Evolutionary conservation across 768 basidiomycete genomes (phyloP).

Genomic region (Panellus pusillus): DNA sequence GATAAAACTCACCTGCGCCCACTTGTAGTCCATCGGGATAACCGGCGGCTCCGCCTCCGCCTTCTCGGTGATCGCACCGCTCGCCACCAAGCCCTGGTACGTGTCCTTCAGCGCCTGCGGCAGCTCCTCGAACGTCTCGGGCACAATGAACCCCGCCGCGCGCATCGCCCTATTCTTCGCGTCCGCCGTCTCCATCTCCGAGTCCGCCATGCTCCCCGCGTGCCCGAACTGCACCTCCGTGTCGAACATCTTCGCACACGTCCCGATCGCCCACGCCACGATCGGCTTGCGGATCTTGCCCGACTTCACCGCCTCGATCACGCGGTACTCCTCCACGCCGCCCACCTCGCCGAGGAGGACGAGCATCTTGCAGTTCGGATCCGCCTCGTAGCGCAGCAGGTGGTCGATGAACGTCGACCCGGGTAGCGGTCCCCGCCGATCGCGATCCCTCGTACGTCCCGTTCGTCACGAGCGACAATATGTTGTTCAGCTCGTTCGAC

Average conservation of each 20-base stretch:
- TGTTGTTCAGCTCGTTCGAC: slow-evolving; percentile 99
- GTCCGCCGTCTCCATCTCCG: slow-evolving; percentile 95
- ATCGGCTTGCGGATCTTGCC: slow-evolving; percentile 97
- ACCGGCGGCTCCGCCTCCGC: slow-evolving; percentile 86
- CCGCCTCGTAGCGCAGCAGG: slow-evolving; percentile 93
- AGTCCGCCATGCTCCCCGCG: slow-evolving; percentile 98
- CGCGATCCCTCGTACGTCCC: slow-evolving; percentile 99
- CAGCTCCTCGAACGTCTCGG: slow-evolving; percentile 96
- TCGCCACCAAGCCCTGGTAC: slow-evolving; percentile 76
- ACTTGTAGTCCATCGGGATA: slow-evolving; percentile 99
- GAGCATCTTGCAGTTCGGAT: slow-evolving; percentile 98
- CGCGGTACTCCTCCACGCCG: slow-evolving; percentile 98
- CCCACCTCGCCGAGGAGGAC: slow-evolving; percentile 98
- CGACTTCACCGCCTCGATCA: slow-evolving; percentile 94
- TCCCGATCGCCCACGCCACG: slow-evolving; percentile 99
- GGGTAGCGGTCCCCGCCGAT: slow-evolving; percentile 99
- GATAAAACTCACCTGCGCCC: slow-evolving; percentile 66
- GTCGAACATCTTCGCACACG: slow-evolving; percentile 99
- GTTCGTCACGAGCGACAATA: slow-evolving; percentile 92
- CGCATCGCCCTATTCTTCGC: slow-evolving; percentile 97
- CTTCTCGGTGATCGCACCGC: slow-evolving; percentile 67
- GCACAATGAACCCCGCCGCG: slow-evolving; percentile 93
- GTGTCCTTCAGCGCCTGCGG: slow-evolving; percentile 82
- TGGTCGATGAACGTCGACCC: slow-evolving; percentile 99
- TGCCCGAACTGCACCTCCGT: slow-evolving; percentile 99